phyloP scores from a whole-genome alignment of 2,329 filamentous ascomycete genomes.

The Fusarium sp. region DNA sequence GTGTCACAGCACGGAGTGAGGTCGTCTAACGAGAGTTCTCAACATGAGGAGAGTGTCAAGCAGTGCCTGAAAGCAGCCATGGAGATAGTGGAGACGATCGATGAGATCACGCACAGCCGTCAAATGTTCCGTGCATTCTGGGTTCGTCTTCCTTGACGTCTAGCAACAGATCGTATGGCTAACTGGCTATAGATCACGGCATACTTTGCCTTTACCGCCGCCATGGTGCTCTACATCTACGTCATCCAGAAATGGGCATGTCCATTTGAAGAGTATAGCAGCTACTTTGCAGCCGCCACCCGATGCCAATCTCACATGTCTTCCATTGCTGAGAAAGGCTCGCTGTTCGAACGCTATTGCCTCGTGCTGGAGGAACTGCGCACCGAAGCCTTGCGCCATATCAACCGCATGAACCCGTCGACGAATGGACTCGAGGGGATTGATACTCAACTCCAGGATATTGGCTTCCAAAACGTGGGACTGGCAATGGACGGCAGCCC shows the following conservation, averaged over 20 bases:
- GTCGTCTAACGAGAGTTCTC: constrained; percentile 3
- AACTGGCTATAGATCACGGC: constrained; percentile 31
- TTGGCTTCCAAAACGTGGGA: constrained; percentile 11
- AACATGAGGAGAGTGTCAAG: constrained; percentile 32
- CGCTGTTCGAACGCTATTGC: constrained; percentile 37
- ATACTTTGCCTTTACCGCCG: constrained; percentile 43
- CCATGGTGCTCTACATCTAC: constrained; percentile 43
- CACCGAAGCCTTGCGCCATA: constrained; percentile 38
- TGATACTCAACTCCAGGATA: constrained; percentile 13
- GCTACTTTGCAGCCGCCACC: constrained; percentile 33
- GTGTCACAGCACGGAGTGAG: constrained; percentile 18
- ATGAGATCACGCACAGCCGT: constrained; percentile 37
- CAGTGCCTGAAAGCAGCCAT: constrained; percentile 38
- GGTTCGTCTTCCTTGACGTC: constrained; percentile 7
- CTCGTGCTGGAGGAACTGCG: constrained; percentile 40
- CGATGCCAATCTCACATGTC: constrained; percentile 41
- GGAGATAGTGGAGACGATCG: constrained; percentile 35
- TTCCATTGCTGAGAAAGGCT: constrained; percentile 40
- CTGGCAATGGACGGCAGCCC: constrained; percentile 30
- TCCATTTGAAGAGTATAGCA: constrained; percentile 30
- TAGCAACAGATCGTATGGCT: neutral
- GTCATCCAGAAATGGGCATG: constrained; percentile 42
- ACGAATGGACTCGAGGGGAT: neutral
- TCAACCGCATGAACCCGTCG: constrained; percentile 33
- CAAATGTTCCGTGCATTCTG: constrained; percentile 43